Percentiles rank a stretch among this genome's conserved stretches.
phyloP scores from a whole-genome alignment of 1,139 yeast genomes.

The Debaryomyces robertsiae region DNA sequence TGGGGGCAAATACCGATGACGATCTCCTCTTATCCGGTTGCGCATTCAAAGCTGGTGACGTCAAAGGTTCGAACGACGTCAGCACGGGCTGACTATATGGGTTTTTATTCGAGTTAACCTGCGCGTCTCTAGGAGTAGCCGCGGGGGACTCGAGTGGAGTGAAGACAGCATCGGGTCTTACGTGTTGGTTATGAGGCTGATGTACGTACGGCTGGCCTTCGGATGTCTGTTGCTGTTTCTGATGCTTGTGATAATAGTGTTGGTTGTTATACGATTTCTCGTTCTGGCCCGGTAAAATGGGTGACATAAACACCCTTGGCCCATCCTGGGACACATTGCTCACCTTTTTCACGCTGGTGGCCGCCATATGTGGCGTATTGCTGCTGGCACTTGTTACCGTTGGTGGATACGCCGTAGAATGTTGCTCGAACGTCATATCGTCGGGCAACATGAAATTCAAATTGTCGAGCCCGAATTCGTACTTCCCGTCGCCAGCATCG shows the following conservation, averaged over 20 bases:
- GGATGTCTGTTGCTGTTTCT: conserved; percentile 12
- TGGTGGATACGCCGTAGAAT: conserved; percentile 43
- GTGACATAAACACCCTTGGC: conserved; percentile 32
- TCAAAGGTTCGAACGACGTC: conserved; percentile 49
- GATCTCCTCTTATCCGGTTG: conserved; percentile 40
- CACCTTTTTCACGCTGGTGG: conserved; percentile 21
- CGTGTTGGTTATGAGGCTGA: conserved; percentile 30
- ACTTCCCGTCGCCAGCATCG: conserved; percentile 13
- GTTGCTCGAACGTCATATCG: conserved; percentile 25
- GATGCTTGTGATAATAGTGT: conserved; percentile 43
- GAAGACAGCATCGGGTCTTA: conserved; percentile 54
- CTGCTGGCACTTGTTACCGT: conserved; percentile 20
- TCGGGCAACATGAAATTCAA: conserved; percentile 34
- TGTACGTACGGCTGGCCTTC: conserved; percentile 15
- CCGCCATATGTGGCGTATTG: conserved; percentile 32
- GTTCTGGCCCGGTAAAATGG: conserved; percentile 48
- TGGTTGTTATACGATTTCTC: conserved; percentile 47
- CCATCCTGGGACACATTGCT: conserved; percentile 10
- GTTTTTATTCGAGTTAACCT: conserved; percentile 23
- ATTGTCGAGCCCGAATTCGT: conserved; percentile 31
- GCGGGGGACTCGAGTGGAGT: conserved; percentile 81
- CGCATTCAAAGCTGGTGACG: conserved; percentile 69
- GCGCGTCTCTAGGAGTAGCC: conserved; percentile 61
- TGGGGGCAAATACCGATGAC: conserved; percentile 37
- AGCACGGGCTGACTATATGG: conserved; percentile 30